Conservation (phyloP, 1,139 yeast species). For the Dujonia santamariae region DNA sequence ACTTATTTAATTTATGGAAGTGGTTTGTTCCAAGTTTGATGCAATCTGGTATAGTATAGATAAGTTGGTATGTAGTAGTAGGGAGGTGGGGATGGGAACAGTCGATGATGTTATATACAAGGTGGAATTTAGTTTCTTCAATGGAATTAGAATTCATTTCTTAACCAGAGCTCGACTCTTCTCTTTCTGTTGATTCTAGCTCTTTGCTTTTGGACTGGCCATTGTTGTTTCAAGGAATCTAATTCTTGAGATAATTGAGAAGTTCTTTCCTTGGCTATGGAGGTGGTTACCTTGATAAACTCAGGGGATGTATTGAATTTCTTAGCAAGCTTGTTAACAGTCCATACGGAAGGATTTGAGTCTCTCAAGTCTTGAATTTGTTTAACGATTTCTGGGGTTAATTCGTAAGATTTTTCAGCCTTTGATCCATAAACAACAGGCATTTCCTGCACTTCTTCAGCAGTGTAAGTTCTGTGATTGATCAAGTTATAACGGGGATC, state of each 20-base stretch:
- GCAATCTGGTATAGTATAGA: too few species aligned
- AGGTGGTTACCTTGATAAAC: slow-evolving; percentile 28
- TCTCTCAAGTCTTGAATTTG: slow-evolving; percentile 63
- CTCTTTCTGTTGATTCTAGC: slow-evolving; percentile 55
- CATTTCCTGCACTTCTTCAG: slow-evolving; percentile 49
- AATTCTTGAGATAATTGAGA: slow-evolving; percentile 14
- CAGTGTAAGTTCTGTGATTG: slow-evolving; percentile 22
- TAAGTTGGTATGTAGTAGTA: too few species aligned
- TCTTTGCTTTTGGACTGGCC: slow-evolving; percentile 11
- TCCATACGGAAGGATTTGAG: slow-evolving; percentile 61
- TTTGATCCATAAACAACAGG: slow-evolving; percentile 45
- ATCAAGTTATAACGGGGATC: slow-evolving; percentile 55
- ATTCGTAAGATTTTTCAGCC: slow-evolving; percentile 50
- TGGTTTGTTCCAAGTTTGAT: too few species aligned
- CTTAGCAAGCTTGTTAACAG: slow-evolving; percentile 64
- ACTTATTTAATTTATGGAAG: too few species aligned
- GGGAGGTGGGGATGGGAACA: too few species aligned
- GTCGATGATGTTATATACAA: too few species aligned
- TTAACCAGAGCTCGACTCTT: slow-evolving; percentile 60
- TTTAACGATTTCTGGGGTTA: slow-evolving; percentile 57
- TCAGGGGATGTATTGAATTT: slow-evolving; percentile 45
- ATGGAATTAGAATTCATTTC: slow-evolving; percentile 50
- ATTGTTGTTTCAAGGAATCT: slow-evolving; percentile 13
- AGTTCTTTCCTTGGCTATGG: slow-evolving; percentile 13
- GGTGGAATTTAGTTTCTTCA: too few species aligned